These are phyloP conservation scores for Camellia sinensis DNA, from an alignment of 148 eudicot species.

Conservation along the genomic window DNA sequence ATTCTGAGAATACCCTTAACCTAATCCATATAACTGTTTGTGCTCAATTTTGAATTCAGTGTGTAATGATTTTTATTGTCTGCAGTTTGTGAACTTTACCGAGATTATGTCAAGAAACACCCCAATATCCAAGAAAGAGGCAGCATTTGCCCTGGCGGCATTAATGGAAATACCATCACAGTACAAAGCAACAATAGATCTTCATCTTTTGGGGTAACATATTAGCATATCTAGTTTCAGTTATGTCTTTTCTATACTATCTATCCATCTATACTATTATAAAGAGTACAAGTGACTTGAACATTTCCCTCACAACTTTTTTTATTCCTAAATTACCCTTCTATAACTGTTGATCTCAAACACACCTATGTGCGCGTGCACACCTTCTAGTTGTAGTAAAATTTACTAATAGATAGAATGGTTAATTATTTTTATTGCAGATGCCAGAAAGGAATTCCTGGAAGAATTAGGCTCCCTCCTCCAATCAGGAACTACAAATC, in stretches of 20 bases:
- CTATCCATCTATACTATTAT: background rate
- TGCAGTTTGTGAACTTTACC: conserved; percentile 45
- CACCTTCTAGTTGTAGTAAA: no score
- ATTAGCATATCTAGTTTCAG: background rate
- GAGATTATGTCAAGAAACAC: conserved; percentile 34
- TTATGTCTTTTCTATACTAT: background rate
- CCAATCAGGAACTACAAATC: conserved; percentile 12
- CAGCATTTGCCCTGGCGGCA: conserved; percentile 37
- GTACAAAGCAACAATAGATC: conserved; percentile 38
- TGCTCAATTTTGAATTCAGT: no score
- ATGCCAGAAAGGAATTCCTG: conserved; percentile 12
- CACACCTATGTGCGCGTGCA: no score
- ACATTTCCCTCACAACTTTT: no score
- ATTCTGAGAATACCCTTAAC: background rate
- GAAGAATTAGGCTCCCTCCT: conserved; percentile 21
- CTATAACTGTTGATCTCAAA: no score
- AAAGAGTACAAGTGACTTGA: no score
- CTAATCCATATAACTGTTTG: background rate
- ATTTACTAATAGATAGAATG: background rate
- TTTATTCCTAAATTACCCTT: no score
- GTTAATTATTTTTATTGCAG: conserved; percentile 14
- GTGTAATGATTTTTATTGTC: background rate
- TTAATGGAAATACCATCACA: conserved; percentile 45
- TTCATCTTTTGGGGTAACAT: conserved; percentile 28
- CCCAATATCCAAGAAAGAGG: conserved; percentile 22